A percentile compares a stretch with the other conserved stretches of the same genome.
phyloP scores from a whole-genome alignment of 2,329 filamentous ascomycete genomes.

The Aspergillus novofumigatus region DNA sequence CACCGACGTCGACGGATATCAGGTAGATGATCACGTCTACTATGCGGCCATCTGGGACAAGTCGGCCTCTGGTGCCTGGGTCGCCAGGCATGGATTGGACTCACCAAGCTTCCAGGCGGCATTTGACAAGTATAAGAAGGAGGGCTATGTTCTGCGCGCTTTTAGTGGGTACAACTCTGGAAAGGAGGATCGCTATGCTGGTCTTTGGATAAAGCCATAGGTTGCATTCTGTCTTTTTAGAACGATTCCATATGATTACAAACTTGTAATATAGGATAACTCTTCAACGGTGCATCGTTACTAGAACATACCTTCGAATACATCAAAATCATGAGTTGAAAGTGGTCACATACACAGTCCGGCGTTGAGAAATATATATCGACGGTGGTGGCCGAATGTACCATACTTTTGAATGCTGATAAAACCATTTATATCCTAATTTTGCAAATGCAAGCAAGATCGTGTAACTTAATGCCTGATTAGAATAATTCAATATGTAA shows the following conservation, averaged over 20 bases:
- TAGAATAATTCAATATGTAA: too few species aligned
- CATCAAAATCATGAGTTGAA: not conserved
- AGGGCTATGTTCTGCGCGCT: constrained; percentile 10
- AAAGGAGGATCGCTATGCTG: constrained; percentile 8
- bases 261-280: not conserved
- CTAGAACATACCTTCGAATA: not conserved
- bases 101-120: constrained; percentile 5
- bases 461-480: not conserved
- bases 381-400: too few species aligned
- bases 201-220: constrained; percentile 10
- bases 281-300: not conserved
- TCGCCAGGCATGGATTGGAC: constrained; percentile 8
- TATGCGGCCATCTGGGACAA: constrained; percentile 12
- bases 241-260: too few species aligned
- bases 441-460: not conserved
- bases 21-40: constrained; percentile 4
- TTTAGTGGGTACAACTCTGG: constrained; percentile 10
- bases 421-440: not conserved
- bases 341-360: too few species aligned
- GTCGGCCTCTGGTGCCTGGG: constrained; percentile 10
- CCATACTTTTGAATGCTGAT: not conserved
- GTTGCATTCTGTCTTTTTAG: not conserved
- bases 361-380: not conserved
- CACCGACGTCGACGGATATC: constrained; percentile 5
- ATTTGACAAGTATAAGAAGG: constrained; percentile 8